Conservation (phyloP, 2,329 filamentous ascomycete genomes). For the Graphilbum fragrans region DNA sequence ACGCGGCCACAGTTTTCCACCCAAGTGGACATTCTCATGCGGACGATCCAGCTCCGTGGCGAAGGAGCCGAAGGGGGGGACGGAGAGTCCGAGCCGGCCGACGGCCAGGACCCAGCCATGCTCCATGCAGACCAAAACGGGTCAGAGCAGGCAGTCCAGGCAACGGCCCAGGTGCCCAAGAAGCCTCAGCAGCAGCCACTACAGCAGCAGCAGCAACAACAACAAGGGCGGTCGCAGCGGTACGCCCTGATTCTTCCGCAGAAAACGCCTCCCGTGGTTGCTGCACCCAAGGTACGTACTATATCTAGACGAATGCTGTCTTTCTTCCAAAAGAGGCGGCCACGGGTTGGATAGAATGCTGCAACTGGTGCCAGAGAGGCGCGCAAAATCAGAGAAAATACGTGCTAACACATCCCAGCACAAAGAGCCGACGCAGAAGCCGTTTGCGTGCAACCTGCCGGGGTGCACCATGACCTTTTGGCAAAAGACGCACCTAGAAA, state of each 20-base stretch:
- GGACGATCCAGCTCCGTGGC: conserved; percentile 63
- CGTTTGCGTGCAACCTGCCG: conserved; percentile 50
- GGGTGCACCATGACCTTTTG: conserved; percentile 73
- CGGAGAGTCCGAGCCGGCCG: conserved; percentile 31
- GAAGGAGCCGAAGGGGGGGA: conserved; percentile 17
- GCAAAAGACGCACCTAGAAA: conserved; percentile 88
- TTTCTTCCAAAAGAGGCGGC: no score
- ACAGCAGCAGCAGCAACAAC: neutral
- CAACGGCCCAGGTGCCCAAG: neutral
- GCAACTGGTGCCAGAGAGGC: no score
- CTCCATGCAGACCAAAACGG: neutral
- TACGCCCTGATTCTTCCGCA: no score
- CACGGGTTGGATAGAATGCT: no score
- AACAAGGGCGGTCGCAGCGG: neutral
- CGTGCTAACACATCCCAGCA: no score
- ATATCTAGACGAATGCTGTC: no score
- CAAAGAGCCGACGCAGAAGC: conserved; percentile 7
- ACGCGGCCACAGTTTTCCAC: conserved; percentile 55
- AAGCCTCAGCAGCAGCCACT: neutral
- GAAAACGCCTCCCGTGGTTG: no score
- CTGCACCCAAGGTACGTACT: no score
- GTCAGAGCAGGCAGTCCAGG: neutral
- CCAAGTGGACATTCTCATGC: conserved; percentile 79
- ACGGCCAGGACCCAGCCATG: no score
- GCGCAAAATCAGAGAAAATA: no score